Evolutionary conservation across 177 flowering plant species (phyloP), one percentile per base, ranked within the genome.

Genomic region (Vitis hybrid): DNA sequence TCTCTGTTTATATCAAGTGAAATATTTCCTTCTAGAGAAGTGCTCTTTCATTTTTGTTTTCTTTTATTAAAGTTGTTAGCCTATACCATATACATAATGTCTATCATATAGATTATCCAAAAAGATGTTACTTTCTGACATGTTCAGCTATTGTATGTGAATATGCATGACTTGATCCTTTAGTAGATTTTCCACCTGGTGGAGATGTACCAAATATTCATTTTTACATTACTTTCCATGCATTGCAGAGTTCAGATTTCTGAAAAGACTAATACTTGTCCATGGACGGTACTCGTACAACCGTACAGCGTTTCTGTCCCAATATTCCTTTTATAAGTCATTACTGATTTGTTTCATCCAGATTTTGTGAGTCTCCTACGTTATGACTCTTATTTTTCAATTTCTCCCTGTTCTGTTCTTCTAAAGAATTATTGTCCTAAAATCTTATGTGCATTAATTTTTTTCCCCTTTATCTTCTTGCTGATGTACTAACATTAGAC

Each of bases 281-380:
- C 99, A 95, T 80, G 99, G 99, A 61, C 91, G 98, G 46, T 91
- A 95, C 82, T 95, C 99, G 46, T 95, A 95, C 85, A 95, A 95
- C 79, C 94, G 98, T 3, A 95, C 99, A 71, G 97, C 99, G 69
- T 95, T 95, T 73, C 80, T 95, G 57, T 90, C 99, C 20, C 99
- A 95, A 69, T 95, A 93, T 82, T 95, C 93, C 35, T 95, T 95
- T 71, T 95, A 95, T 74, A 95, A 95, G 76, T 95, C 99, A 30
- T 76, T 95, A 13, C 41, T 93, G 74, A 80, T 95, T 71, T 95
- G 99, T 76, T 95, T 95, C 81, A 93, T 95, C 75, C 99, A 95
- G 72, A 95, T 95, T 69, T 87, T 90, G 99, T 95, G 78, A 93
- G 98, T 89, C 72, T 64, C 55, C 15, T 54, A 4, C 15, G 11